Evolutionary conservation across 805 yeast species (phyloP).

Genomic region (Alloascoidea hylecoeti): DNA sequence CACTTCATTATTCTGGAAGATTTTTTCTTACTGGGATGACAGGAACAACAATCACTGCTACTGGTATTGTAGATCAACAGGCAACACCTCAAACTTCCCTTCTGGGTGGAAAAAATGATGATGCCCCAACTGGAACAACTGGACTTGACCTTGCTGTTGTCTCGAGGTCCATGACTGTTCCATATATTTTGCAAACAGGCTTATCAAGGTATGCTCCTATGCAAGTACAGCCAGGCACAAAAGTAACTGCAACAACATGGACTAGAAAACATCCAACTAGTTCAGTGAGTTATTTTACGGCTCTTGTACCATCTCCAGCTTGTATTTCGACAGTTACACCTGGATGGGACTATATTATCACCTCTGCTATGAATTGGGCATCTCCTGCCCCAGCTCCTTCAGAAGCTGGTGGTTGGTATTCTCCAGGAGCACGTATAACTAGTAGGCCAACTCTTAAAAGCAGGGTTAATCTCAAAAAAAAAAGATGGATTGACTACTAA

Average conservation of each 20-base stretch:
- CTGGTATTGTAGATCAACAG: slow-evolving; percentile 32
- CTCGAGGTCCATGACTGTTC: slow-evolving; percentile 43
- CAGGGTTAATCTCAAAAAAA: background rate
- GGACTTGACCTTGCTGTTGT: slow-evolving; percentile 23
- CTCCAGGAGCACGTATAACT: background rate
- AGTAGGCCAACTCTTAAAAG: background rate
- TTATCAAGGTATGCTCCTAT: slow-evolving; percentile 74
- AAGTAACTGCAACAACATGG: slow-evolving; percentile 55
- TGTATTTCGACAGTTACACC: slow-evolving; percentile 61
- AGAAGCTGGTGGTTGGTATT: background rate
- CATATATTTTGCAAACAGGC: slow-evolving; percentile 75
- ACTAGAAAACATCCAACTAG: slow-evolving; percentile 54
- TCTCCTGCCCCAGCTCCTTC: slow-evolving; percentile 52
- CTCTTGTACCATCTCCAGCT: slow-evolving; percentile 28
- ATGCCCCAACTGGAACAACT: slow-evolving; percentile 23
- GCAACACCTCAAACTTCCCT: slow-evolving; percentile 22
- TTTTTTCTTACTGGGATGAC: slow-evolving; percentile 59
- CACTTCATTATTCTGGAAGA: slow-evolving; percentile 56
- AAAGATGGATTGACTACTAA: no score
- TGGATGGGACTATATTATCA: slow-evolving; percentile 64
- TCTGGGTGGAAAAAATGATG: slow-evolving; percentile 16
- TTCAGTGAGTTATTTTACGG: slow-evolving; percentile 44
- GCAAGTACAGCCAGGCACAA: slow-evolving; percentile 77
- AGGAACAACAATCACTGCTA: slow-evolving; percentile 28
- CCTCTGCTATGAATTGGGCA: slow-evolving; percentile 56